Evolutionary conservation across 2,329 filamentous ascomycete genomes (phyloP), one percentile per base, ranked within the genome.

Genomic region (Penicillium sp.): DNA sequence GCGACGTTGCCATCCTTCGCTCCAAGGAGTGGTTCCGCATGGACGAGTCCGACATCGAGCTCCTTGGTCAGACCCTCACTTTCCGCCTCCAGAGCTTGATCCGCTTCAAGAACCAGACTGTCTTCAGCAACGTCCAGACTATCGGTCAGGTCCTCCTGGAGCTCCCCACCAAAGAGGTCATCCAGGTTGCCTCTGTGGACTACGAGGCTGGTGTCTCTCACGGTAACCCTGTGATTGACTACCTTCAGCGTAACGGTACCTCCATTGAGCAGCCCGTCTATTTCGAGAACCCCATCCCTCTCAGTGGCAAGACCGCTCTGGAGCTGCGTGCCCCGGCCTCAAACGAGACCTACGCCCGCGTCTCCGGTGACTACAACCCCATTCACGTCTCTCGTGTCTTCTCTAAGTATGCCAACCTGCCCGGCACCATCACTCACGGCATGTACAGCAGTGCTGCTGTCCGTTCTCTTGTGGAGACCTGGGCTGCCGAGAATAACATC

Each of bases 371-470:
- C 76, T 99, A 92, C 85, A 99, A 99, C 79, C 95, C 95, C 25
- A 99, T 99, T 63, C 95, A 99, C 83, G 95, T 99, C 47, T 97
- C 95, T 12, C 90, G 95, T 58, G 92, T 97, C 57, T 99, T 99
- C 80, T 91, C 95, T 35, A 92, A 88, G 79, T 99, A 98, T 71
- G 96, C 95, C 75, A 95, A 93, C 76, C 84, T 99, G 15, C 93
- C 93, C 1, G 96, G 95, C 52, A 99, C 95, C 47, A 99, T 99
- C 73, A 99, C 95, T 1, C 95, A 99, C 75, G 95, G 95, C 75
- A 99, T 99, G 95, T 99, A 98, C 84, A 96, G 94, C 1, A 98
- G 94, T 78, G 95, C 95, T 66, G 91, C 95, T 39, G 95, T 99
- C 31, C 90, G 96, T 71, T 96, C 92, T 74, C 83, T 99, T 55